A percentile compares a stretch with the other conserved stretches of the same genome.
Conservation (phyloP, 2,329 filamentous ascomycete genomes). For the Beauveria brongniartii region DNA sequence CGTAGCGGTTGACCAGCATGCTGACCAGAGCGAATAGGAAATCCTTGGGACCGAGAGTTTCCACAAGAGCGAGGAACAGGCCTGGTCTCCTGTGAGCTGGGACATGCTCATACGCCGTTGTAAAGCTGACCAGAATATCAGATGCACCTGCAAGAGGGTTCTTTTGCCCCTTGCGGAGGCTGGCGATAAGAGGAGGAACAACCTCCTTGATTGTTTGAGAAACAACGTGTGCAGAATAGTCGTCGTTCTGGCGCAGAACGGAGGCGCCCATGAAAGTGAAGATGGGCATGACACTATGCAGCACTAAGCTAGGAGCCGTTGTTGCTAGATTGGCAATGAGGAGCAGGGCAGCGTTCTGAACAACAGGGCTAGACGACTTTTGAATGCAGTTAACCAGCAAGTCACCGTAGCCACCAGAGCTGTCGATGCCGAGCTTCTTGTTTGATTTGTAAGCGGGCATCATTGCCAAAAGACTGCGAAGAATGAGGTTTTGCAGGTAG, state of each 20-base stretch:
- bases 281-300: constrained; percentile 98
- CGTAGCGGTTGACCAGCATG: constrained; percentile 86
- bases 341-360: constrained; percentile 85
- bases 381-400: constrained; percentile 90
- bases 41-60: constrained; percentile 77
- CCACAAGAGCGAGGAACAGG: constrained; percentile 76
- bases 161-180: constrained; percentile 72
- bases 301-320: constrained; percentile 79
- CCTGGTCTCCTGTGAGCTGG: constrained; percentile 75
- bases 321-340: constrained; percentile 81
- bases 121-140: constrained; percentile 90
- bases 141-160: constrained; percentile 73
- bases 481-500: constrained; percentile 78
- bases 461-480: constrained; percentile 76
- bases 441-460: constrained; percentile 65
- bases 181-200: constrained; percentile 82
- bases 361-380: constrained; percentile 82
- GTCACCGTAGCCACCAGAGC: constrained; percentile 75
- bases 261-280: constrained; percentile 97
- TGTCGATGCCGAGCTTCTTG: constrained; percentile 59
- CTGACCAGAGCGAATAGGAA: constrained; percentile 82
- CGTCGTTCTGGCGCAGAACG: constrained; percentile 84
- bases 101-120: constrained; percentile 92
- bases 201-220: constrained; percentile 92
- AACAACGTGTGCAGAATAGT: constrained; percentile 94